Conservation (phyloP, 306 rosid genomes). For the Cicer bijugum region DNA sequence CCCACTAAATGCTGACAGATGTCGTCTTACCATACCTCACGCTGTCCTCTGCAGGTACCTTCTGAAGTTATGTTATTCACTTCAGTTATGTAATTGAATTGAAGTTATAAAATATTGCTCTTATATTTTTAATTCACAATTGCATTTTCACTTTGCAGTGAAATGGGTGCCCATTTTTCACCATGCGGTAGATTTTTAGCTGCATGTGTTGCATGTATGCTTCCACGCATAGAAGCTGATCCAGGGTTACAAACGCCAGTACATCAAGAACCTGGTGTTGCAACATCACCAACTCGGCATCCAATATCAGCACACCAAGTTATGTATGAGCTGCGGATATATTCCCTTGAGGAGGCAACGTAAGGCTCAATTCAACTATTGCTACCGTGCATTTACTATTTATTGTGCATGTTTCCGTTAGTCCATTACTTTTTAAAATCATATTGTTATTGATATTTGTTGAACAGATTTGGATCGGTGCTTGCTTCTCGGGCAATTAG, state of each 20-base stretch:
- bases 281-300: constrained; percentile 95
- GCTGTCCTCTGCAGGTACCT: constrained; percentile 95
- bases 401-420: constrained; percentile 16
- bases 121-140: constrained; percentile 32
- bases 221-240: constrained; percentile 88
- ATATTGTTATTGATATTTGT: constrained; percentile 33
- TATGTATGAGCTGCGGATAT: constrained; percentile 92
- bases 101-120: background rate
- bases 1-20: constrained; percentile 70
- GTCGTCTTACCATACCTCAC: constrained; percentile 81
- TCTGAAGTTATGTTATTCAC: constrained; percentile 30
- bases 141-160: constrained; percentile 79
- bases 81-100: constrained; percentile 1
- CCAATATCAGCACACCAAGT: constrained; percentile 93
- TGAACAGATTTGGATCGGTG: constrained; percentile 77
- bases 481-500: constrained; percentile 91
- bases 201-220: constrained; percentile 95
- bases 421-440: constrained; percentile 14
- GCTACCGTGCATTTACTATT: constrained; percentile 38
- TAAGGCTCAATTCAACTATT: constrained; percentile 42
- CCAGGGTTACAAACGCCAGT: constrained; percentile 70
- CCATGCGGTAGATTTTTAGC: constrained; percentile 99
- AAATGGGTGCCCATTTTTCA: constrained; percentile 99
- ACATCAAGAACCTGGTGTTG: constrained; percentile 67
- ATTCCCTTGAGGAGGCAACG: constrained; percentile 96